Percentiles rank a stretch among this genome's conserved stretches.
Evolutionary conservation across 140 eudicot species (phyloP).

Genomic region (Flaveria floridana): DNA sequence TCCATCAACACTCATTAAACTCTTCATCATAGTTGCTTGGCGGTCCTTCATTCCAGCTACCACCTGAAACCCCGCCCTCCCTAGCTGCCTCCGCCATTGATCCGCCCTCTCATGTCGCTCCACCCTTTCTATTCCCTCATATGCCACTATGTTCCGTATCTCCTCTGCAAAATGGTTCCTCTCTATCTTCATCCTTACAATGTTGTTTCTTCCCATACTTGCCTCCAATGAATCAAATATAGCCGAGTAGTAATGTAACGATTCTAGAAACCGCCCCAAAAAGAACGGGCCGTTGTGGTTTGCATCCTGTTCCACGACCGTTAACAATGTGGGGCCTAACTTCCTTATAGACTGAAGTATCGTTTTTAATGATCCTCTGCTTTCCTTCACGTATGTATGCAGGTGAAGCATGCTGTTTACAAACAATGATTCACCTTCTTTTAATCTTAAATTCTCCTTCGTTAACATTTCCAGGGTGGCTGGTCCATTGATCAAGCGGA

Average conservation of each 20-base stretch:
- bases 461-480: slow-evolving; percentile 52
- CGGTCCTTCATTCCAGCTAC: slow-evolving; percentile 43
- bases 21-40: slow-evolving; percentile 37
- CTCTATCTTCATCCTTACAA: slow-evolving; percentile 59
- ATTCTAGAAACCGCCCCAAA: slow-evolving; percentile 71
- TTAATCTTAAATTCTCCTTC: slow-evolving; percentile 42
- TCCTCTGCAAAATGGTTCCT: slow-evolving; percentile 57
- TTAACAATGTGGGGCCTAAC: slow-evolving; percentile 48
- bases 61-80: slow-evolving; percentile 64
- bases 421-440: slow-evolving; percentile 50
- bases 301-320: slow-evolving; percentile 83
- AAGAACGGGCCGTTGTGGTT: slow-evolving; percentile 85
- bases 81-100: slow-evolving; percentile 77
- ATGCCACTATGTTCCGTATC: slow-evolving; percentile 65
- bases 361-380: slow-evolving; percentile 61
- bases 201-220: slow-evolving; percentile 44
- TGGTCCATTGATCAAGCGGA: slow-evolving; percentile 37
- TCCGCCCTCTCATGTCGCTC: slow-evolving; percentile 75
- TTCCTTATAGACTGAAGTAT: slow-evolving; percentile 65
- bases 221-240: slow-evolving; percentile 75
- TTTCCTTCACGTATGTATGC: slow-evolving; percentile 65
- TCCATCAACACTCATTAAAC: slow-evolving; percentile 49
- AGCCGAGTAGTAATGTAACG: slow-evolving; percentile 79
- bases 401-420: slow-evolving; percentile 63
- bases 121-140: slow-evolving; percentile 61